Evolutionary conservation across 257 asterid genomes (phyloP).

Genomic region (Solanum rostratum): DNA sequence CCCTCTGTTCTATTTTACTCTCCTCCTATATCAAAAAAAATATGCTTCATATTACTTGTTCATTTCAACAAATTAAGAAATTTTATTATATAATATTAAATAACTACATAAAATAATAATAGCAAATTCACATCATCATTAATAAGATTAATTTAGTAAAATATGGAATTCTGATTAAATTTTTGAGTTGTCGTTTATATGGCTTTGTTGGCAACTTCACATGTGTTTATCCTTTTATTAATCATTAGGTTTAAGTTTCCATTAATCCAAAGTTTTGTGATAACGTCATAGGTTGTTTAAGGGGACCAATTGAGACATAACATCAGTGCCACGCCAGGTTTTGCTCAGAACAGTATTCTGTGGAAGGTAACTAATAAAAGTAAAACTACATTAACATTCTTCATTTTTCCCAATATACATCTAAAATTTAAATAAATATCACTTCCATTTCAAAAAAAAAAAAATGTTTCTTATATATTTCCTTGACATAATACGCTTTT

Average conservation of each 20-base stretch:
- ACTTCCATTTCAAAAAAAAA: neutral
- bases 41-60: no score
- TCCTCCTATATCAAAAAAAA: neutral
- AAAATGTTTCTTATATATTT: neutral
- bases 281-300: neutral
- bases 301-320: neutral
- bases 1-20: no score
- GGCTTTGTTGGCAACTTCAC: neutral
- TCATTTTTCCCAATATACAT: neutral
- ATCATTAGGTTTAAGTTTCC: neutral
- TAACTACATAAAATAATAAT: neutral
- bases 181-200: no score
- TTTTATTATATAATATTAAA: no score
- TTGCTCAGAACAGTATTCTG: neutral
- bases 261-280: neutral
- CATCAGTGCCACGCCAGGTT: neutral
- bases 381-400: slow-evolving; percentile 1
- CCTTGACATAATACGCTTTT: neutral
- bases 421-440: neutral
- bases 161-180: no score
- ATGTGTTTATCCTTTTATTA: neutral
- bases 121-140: neutral
- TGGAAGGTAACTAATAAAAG: neutral
- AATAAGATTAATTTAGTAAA: no score
- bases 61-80: no score